Evolutionary conservation across 2,329 filamentous ascomycete species (phyloP), one percentile per base, ranked within the genome.

Genomic region (Cladosporium austrohemisphaericum): DNA sequence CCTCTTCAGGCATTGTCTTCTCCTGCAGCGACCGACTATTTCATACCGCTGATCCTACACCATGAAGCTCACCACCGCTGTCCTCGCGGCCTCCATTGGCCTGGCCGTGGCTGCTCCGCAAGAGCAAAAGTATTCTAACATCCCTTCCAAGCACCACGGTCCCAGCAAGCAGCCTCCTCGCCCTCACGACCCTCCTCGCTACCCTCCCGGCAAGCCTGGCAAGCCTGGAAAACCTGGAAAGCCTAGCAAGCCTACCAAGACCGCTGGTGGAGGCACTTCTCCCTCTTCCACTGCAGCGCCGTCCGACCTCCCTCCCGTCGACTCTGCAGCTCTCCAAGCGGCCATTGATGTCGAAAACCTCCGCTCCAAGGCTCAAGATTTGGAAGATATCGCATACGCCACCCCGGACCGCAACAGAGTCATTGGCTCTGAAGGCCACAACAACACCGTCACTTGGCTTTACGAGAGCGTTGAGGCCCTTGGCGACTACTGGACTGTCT

Each of bases 401-500:
- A 66, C 65, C 18, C 57, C 62, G 5, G 60, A 60, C 10, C 57
- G 65, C 10, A 72, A 71, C 51, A 58, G 69, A 20, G 59, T 69
- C 8, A 67, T 69, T 52, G 66, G 68, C 16, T 61, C 63, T 4
- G 49, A 52, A 13, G 70, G 63, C 7, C 68, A 71, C 56, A 66
- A 70, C 29, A 65, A 65, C 14, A 72, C 70, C 1, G 58, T 71
- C 37, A 60, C 67, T 7, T 70, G 62, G 53, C 57, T 72, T 14
- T 62, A 65, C 43, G 60, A 57, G 23, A 55, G 57, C 28, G 52
- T 60, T 3, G 65, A 68, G 41, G 67, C 71, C 43, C 70, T 84
- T 1, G 76, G 75, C 28, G 59, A 60, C 51, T 86, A 84, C 70
- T 86, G 85, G 66, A 74, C 68, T 31, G 67, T 83, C 54, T 76